Evolutionary conservation across 768 basidiomycete species (phyloP).

Genomic region (Dentipellis sp.): DNA sequence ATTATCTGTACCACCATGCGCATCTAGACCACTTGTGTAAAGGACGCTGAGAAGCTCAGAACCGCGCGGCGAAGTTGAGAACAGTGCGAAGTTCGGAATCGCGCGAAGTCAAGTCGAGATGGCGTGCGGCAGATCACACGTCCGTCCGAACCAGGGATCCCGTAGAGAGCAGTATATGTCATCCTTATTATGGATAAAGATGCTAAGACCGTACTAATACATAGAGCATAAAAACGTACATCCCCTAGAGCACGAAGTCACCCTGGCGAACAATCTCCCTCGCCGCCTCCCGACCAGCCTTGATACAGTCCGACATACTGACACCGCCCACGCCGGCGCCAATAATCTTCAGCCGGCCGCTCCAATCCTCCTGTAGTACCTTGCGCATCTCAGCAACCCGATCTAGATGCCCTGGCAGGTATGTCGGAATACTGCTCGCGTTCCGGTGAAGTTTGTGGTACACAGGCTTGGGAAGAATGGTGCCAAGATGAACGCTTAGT

Average conservation of each 20-base stretch:
- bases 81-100: too few relatives aligned
- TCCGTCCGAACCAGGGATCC: too few relatives aligned
- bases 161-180: too few relatives aligned
- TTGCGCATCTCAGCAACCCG: conserved; percentile 53
- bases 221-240: too few relatives aligned
- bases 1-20: neutral
- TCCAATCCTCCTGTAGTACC: conserved; percentile 28
- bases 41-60: too few relatives aligned
- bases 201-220: too few relatives aligned
- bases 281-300: conserved; percentile 50
- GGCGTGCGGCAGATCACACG: too few relatives aligned
- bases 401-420: conserved; percentile 58
- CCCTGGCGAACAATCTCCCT: conserved; percentile 3
- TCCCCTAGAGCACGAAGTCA: neutral
- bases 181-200: too few relatives aligned
- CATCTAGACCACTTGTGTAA: too few relatives aligned
- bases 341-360: conserved; percentile 46
- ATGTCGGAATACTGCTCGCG: conserved; percentile 69
- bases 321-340: conserved; percentile 87
- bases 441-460: conserved; percentile 46
- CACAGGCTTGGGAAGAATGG: conserved; percentile 39
- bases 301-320: conserved; percentile 80
- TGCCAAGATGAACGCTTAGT: conserved; percentile 10
- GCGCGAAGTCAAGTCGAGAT: too few relatives aligned
- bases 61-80: too few relatives aligned